Evolutionary conservation across 805 yeast genomes (phyloP).

Genomic region (Suhomyces xylopsoci): DNA sequence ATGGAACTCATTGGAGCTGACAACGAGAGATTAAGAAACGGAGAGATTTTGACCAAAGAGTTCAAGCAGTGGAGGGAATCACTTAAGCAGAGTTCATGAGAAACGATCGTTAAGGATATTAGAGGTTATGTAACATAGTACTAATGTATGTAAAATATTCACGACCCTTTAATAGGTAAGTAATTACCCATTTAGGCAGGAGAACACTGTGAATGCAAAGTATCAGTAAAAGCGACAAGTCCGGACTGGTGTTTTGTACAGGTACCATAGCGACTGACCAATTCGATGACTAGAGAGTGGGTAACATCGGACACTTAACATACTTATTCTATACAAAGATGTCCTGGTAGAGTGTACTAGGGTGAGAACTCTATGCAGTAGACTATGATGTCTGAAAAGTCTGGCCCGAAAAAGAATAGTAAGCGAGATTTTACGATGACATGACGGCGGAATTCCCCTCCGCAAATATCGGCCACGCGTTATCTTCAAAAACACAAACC

Average conservation of each 20-base stretch:
- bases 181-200: no score
- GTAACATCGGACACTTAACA: no score
- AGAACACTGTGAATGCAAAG: no score
- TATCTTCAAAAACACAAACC: background rate
- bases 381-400: background rate
- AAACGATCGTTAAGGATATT: background rate
- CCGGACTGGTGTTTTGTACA: no score
- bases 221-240: no score
- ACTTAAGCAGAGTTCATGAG: background rate
- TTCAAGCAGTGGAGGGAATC: conserved; percentile 33
- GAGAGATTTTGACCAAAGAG: conserved; percentile 23
- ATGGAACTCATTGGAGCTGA: conserved; percentile 41
- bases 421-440: background rate
- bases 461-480: background rate
- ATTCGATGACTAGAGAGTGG: no score
- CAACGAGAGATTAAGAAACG: conserved; percentile 17
- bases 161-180: background rate
- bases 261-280: no score
- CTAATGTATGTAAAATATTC: no score
- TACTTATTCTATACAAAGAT: no score
- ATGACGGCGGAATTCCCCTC: background rate
- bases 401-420: background rate
- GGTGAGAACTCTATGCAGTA: no score
- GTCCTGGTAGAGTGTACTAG: no score
- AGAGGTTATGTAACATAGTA: background rate